Evolutionary conservation across 768 basidiomycete genomes (phyloP).

Genomic region (Cystoderma amianthinum): DNA sequence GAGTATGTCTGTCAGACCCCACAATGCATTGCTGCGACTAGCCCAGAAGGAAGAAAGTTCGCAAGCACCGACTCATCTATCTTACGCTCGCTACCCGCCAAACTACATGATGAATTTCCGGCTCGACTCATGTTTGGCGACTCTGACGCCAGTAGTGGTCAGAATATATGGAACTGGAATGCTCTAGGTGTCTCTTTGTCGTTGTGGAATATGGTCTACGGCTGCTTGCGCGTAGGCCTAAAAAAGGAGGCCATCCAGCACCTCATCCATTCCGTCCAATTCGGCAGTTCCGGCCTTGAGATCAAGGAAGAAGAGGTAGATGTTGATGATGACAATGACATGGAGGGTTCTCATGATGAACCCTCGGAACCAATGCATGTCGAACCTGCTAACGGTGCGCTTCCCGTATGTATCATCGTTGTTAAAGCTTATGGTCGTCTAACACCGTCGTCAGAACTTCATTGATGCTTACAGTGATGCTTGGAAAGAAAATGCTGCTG

Average conservation of each 20-base stretch:
- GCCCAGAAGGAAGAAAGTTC: constrained; percentile 54
- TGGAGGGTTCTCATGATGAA: background rate
- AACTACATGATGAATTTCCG: constrained; percentile 70
- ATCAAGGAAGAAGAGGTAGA: constrained; percentile 20
- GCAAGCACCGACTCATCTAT: constrained; percentile 70
- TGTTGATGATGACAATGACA: constrained; percentile 10
- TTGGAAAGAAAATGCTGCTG: constrained; percentile 54
- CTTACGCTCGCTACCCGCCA: constrained; percentile 59
- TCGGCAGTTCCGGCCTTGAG: constrained; percentile 32
- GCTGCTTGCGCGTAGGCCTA: constrained; percentile 50
- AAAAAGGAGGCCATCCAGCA: constrained; percentile 55
- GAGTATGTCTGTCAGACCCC: constrained; percentile 62
- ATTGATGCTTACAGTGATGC: constrained; percentile 51
- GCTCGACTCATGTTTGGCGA: constrained; percentile 53
- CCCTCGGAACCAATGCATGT: too few species aligned
- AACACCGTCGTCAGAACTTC: constrained; percentile 26
- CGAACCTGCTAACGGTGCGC: too few species aligned
- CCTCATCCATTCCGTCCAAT: constrained; percentile 52
- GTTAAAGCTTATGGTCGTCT: background rate
- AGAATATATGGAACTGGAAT: constrained; percentile 72
- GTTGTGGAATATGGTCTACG: constrained; percentile 70
- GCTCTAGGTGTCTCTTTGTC: constrained; percentile 64
- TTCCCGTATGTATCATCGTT: constrained; percentile 7
- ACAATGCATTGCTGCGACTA: constrained; percentile 33
- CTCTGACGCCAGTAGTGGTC: constrained; percentile 48